A percentile compares a stretch with the other conserved stretches of the same genome.
phyloP scores from a whole-genome alignment of 179 eudicot genomes.

The Silene coronaria region DNA sequence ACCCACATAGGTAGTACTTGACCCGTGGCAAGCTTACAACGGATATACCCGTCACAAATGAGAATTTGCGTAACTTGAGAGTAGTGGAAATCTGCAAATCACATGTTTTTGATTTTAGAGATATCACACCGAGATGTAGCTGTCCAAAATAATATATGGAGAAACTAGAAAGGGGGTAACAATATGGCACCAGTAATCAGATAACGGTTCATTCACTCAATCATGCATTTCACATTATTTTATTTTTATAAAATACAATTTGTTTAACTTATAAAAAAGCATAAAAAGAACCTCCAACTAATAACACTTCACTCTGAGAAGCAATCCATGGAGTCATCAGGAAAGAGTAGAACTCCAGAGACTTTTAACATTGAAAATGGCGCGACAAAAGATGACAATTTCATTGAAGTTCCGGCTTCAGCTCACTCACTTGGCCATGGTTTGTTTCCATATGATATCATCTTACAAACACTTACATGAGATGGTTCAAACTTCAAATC shows the following conservation, averaged over 20 bases:
- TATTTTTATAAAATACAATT: not conserved
- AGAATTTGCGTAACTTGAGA: too few species aligned
- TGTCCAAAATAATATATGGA: not conserved
- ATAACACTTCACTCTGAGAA: not conserved
- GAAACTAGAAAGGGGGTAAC: not conserved
- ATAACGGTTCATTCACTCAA: not conserved
- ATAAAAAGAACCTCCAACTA: not conserved
- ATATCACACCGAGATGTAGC: not conserved
- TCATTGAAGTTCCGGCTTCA: conserved; percentile 28
- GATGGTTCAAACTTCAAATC: not conserved
- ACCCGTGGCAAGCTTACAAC: too few species aligned
- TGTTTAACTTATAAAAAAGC: not conserved
- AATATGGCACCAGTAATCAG: not conserved
- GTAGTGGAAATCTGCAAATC: too few species aligned
- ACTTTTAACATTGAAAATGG: conserved; percentile 34
- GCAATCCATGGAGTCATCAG: conserved; percentile 30
- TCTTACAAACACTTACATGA: not conserved
- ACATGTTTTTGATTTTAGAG: not conserved
- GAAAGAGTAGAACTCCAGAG: conserved; percentile 11
- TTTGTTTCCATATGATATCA: conserved; percentile 9
- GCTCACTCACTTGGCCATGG: conserved; percentile 53
- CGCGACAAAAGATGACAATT: conserved; percentile 11
- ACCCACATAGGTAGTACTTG: too few species aligned
- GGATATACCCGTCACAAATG: too few species aligned
- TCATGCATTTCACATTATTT: not conserved